A percentile compares a stretch with the other conserved stretches of the same genome.
Evolutionary conservation across 306 rosid species (phyloP).

Genomic region (Quillaja saponaria): DNA sequence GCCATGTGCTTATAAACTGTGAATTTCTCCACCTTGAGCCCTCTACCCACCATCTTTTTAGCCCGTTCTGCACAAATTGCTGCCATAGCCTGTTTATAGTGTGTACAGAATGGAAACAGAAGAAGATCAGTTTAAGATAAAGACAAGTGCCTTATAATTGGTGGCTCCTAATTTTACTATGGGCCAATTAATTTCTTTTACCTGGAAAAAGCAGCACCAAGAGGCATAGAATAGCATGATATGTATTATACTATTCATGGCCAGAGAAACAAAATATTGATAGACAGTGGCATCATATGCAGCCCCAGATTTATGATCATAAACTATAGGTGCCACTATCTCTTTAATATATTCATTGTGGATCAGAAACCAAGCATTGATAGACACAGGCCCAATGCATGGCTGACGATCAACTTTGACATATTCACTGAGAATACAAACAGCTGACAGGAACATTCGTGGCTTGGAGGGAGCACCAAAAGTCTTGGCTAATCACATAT

Average conservation of each 20-base stretch:
- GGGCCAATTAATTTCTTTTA: not conserved
- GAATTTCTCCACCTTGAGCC: conserved; percentile 11
- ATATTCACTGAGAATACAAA: not conserved
- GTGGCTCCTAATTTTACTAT: not conserved
- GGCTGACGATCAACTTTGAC: not conserved
- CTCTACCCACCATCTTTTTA: conserved; percentile 11
- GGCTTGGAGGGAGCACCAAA: conserved; percentile 11
- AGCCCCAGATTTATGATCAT: conserved; percentile 2
- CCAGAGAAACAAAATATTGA: conserved; percentile 9
- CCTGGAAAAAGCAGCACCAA: conserved; percentile 24
- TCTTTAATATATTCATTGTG: not conserved
- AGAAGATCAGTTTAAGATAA: not conserved
- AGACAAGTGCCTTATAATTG: not conserved
- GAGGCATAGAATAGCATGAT: conserved; percentile 23
- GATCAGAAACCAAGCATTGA: no score
- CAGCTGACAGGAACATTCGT: conserved; percentile 7
- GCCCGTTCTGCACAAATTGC: conserved; percentile 13
- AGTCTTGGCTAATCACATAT: not conserved
- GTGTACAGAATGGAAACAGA: not conserved
- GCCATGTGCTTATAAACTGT: conserved; percentile 5
- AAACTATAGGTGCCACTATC: conserved; percentile 9
- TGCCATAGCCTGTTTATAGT: conserved; percentile 25
- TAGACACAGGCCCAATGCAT: not conserved
- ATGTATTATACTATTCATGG: not conserved
- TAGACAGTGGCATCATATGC: conserved; percentile 1